Evolutionary conservation across 768 basidiomycete species (phyloP).

Genomic region (Auricularia sp.): DNA sequence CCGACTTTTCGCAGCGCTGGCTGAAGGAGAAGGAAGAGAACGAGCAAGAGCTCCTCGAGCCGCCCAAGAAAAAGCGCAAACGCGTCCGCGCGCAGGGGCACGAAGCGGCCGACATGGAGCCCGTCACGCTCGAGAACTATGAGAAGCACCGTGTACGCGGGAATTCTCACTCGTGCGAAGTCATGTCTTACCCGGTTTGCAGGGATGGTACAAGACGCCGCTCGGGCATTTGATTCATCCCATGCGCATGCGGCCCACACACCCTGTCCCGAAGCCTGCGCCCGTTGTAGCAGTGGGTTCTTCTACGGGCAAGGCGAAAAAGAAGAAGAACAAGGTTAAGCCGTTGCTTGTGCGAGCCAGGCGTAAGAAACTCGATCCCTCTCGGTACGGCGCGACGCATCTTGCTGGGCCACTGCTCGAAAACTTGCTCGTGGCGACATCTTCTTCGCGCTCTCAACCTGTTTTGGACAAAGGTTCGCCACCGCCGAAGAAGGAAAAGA

Average conservation of each 20-base stretch:
- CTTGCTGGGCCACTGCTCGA: slow-evolving; percentile 63
- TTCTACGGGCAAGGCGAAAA: slow-evolving; percentile 5
- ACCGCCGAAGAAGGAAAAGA: no score
- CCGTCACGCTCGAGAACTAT: slow-evolving; percentile 46
- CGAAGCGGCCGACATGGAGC: slow-evolving; percentile 54
- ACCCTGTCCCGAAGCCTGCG: slow-evolving; percentile 38
- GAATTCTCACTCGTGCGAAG: no score
- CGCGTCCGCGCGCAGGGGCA: slow-evolving; percentile 23
- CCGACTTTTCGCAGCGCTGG: slow-evolving; percentile 58
- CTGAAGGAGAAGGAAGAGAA: slow-evolving; percentile 24
- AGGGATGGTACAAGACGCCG: slow-evolving; percentile 63
- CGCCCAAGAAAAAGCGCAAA: slow-evolving; percentile 6
- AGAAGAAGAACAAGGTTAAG: slow-evolving; percentile 30
- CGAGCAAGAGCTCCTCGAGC: slow-evolving; percentile 7
- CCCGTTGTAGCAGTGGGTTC: neutral
- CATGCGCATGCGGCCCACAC: slow-evolving; percentile 58
- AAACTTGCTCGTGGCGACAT: slow-evolving; percentile 11
- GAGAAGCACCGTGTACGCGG: neutral
- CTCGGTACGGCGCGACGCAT: slow-evolving; percentile 59
- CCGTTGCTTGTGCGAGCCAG: slow-evolving; percentile 47
- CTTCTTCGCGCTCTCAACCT: no score
- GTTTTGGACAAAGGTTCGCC: no score
- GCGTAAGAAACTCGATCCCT: slow-evolving; percentile 60
- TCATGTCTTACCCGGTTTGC: no score
- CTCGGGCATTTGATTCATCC: slow-evolving; percentile 57